Evolutionary conservation across 768 basidiomycete genomes (phyloP), one percentile per base, ranked within the genome.

Genomic region (Leccinum uliginosum): DNA sequence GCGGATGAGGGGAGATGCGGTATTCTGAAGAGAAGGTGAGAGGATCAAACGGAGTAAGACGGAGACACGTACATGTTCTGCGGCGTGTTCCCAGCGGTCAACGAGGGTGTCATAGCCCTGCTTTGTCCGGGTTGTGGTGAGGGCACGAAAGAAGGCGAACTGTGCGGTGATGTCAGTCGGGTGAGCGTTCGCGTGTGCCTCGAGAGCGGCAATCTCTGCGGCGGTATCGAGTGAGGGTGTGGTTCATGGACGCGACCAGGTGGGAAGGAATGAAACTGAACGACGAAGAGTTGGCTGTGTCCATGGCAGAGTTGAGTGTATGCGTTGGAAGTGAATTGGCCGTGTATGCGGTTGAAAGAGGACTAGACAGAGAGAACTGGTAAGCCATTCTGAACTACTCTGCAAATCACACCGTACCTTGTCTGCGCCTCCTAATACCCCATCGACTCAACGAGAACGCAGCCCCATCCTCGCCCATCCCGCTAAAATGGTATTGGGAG

Each of bases 41-140:
- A 15, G 4, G 23, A 51, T 12, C 17, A 32, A 43, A 9, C 45
- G 10, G 14, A 11, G 35, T n/a, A 38, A 38, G 40, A 51, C 40
- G 9, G 14, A 29, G 38, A 40, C 38, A 83, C 89, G 63, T 74
- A 92, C 91, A 67, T 87, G 91, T 80, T 92, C 87, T 64, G 82
- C 82, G 80, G 86, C 84, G 62, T 85, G 79, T 67, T 93, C 91
- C 91, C 91, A 93, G 54, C 90, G 82, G 65, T 76, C 83, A 55
- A 91, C 83, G 55, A 92, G 74, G 23, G 88, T 74, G 57, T 91
- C 85, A 68, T 86, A 86, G 1, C 47, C 11, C 35, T 84, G 78
- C 55, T 81, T 83, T 32, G 86, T 74, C 51, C 83, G 81, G 1
- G 87, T 87, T 0, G 82, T 81, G 21, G 81, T 63, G 27, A 93